Percentiles rank a stretch among this genome's conserved stretches.
phyloP scores from a whole-genome alignment of 768 basidiomycete species.

The Piloderma croceum region DNA sequence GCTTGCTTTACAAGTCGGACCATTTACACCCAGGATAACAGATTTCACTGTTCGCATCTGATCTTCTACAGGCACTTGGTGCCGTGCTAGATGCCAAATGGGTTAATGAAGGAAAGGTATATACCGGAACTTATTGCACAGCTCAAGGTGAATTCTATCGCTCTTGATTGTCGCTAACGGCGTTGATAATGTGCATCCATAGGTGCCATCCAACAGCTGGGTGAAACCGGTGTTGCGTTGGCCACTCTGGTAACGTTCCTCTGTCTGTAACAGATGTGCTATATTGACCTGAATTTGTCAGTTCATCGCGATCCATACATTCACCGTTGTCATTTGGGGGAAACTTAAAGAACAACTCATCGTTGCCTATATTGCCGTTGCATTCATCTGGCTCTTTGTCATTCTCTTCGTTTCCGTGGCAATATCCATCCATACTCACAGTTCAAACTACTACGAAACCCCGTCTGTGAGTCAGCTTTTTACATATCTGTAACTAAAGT shows the following conservation, averaged over 20 bases:
- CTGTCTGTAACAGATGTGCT: neutral
- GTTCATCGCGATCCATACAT: conserved; percentile 39
- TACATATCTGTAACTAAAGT: neutral
- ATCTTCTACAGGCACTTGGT: conserved; percentile 35
- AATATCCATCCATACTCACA: conserved; percentile 21
- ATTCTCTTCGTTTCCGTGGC: conserved; percentile 28
- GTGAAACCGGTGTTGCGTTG: conserved; percentile 38
- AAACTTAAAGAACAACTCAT: conserved; percentile 21
- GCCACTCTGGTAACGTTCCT: conserved; percentile 33
- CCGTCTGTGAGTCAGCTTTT: conserved; percentile 20
- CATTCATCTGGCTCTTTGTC: conserved; percentile 31
- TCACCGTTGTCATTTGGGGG: conserved; percentile 34
- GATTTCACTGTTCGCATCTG: conserved; percentile 24
- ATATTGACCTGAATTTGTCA: conserved; percentile 7
- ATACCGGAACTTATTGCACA: conserved; percentile 1
- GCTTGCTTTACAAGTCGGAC: neutral
- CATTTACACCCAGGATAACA: too few species aligned
- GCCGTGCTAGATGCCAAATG: conserved; percentile 33
- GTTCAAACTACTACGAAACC: conserved; percentile 3
- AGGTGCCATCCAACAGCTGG: conserved; percentile 37
- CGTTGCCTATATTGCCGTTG: conserved; percentile 22
- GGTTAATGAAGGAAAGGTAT: conserved; percentile 28
- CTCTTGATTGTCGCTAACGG: neutral
- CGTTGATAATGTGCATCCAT: neutral
- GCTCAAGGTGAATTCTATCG: conserved; percentile 1